Evolutionary conservation across 192 early-diverging fungal species (phyloP).

Genomic region (Coemansia sp.): DNA sequence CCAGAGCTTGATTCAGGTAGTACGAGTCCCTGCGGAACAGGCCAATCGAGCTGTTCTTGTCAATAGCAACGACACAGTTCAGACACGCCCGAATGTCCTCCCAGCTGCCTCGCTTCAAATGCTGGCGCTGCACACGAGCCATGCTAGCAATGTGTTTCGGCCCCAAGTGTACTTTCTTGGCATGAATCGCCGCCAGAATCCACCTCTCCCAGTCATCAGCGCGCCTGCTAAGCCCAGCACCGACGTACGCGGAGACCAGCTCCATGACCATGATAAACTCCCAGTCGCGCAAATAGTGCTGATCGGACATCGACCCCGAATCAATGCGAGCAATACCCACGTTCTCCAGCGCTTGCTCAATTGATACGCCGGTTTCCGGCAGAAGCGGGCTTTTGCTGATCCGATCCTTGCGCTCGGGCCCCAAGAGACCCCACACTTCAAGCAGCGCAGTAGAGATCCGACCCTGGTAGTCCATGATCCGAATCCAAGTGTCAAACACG

Average conservation of each 20-base stretch:
- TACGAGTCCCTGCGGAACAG: constrained; percentile 1
- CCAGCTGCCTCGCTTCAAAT: constrained; percentile 11
- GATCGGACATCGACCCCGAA: not conserved
- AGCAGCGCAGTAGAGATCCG: constrained; percentile 10
- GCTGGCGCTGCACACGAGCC: constrained; percentile 11
- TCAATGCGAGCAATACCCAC: not conserved
- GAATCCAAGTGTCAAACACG: constrained; percentile 37
- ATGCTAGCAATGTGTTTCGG: constrained; percentile 10
- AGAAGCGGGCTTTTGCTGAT: constrained; percentile 5
- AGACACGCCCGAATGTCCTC: constrained; percentile 19
- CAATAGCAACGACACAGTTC: constrained; percentile 20
- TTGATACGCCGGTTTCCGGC: not conserved
- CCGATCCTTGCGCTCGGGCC: not conserved
- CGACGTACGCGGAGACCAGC: constrained; percentile 31
- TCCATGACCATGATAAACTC: constrained; percentile 33
- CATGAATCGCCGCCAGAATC: constrained; percentile 18
- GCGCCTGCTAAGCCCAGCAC: not conserved
- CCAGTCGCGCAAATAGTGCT: constrained; percentile 27
- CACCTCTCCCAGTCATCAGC: constrained; percentile 27
- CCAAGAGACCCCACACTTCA: constrained; percentile 10
- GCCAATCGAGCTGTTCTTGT: not conserved
- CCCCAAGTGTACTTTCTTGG: constrained; percentile 1
- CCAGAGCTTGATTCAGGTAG: constrained; percentile 4
- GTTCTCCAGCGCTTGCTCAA: constrained; percentile 7
- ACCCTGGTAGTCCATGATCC: constrained; percentile 16